Evolutionary conservation across 2,329 filamentous ascomycete genomes (phyloP).

Genomic region (Laburnicola sp.): DNA sequence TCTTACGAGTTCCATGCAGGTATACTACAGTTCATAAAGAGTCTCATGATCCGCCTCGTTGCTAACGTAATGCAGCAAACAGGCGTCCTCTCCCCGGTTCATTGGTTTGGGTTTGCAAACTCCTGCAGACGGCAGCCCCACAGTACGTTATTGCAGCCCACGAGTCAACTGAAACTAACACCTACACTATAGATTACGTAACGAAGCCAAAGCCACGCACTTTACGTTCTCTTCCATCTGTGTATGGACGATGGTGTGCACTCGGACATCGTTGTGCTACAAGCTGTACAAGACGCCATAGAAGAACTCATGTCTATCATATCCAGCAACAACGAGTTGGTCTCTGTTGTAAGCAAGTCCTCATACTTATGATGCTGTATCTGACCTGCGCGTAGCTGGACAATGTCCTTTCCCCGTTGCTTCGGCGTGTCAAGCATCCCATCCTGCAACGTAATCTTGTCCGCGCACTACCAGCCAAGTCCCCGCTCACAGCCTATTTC

Average conservation of each 20-base stretch:
- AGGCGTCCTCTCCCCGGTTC: constrained; percentile 22
- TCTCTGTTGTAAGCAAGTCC: constrained; percentile 21
- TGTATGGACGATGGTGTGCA: constrained; percentile 39
- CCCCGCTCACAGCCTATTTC: constrained; percentile 59
- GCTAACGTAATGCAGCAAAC: constrained; percentile 6
- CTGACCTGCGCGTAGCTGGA: constrained; percentile 32
- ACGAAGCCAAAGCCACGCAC: constrained; percentile 25
- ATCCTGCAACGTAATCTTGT: constrained; percentile 62
- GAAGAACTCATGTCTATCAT: constrained; percentile 37
- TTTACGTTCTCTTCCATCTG: constrained; percentile 33
- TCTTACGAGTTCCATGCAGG: constrained; percentile 13
- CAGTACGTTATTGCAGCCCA: constrained; percentile 20
- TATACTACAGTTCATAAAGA: neutral
- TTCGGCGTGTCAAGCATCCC: constrained; percentile 49
- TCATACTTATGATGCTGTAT: constrained; percentile 9
- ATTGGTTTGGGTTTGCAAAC: constrained; percentile 24
- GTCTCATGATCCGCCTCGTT: neutral
- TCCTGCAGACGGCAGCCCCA: constrained; percentile 32
- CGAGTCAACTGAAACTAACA: neutral
- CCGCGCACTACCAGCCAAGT: constrained; percentile 60
- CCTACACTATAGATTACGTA: constrained; percentile 25
- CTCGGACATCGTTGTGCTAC: constrained; percentile 20
- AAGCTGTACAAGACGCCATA: constrained; percentile 37
- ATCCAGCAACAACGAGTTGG: constrained; percentile 24
- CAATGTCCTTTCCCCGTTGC: constrained; percentile 28